Evolutionary conservation across 2,329 filamentous ascomycete species (phyloP).

Genomic region (Exophiala calicioides): DNA sequence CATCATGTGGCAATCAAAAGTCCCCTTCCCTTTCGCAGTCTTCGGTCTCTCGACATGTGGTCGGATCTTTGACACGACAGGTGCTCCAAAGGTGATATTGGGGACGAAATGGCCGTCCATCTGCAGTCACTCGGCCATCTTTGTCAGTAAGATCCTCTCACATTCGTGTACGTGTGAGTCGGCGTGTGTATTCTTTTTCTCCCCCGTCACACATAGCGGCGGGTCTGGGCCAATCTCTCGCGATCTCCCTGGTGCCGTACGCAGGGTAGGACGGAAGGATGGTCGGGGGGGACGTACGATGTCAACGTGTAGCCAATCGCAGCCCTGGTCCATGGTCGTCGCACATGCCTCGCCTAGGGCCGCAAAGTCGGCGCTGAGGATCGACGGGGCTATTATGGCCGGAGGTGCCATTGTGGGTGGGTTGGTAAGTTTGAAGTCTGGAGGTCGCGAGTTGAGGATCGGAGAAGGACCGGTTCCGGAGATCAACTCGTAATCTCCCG

Average conservation of each 20-base stretch:
- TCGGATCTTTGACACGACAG: constrained; percentile 92
- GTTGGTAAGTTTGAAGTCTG: neutral
- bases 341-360: constrained; percentile 83
- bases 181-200: neutral
- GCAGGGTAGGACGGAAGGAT: too few relatives aligned
- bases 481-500: too few relatives aligned
- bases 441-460: too few relatives aligned
- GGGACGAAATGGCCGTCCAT: constrained; percentile 99
- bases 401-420: constrained; percentile 73
- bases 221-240: too few relatives aligned
- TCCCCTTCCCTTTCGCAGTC: constrained; percentile 73
- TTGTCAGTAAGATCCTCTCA: too few relatives aligned
- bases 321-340: constrained; percentile 79
- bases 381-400: constrained; percentile 96
- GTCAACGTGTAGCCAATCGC: constrained; percentile 93
- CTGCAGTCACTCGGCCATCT: constrained; percentile 11
- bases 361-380: constrained; percentile 94
- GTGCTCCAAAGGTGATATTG: constrained; percentile 95
- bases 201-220: too few relatives aligned
- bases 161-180: neutral
- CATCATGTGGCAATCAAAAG: constrained; percentile 99
- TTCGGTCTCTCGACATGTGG: constrained; percentile 76
- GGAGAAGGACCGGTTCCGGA: too few relatives aligned
- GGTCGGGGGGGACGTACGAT: constrained; percentile 64
- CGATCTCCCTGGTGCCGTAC: too few relatives aligned